A percentile compares a stretch with the other conserved stretches of the same genome.
Evolutionary conservation across 257 asterid genomes (phyloP).

Genomic region (Penstemon newberryi): DNA sequence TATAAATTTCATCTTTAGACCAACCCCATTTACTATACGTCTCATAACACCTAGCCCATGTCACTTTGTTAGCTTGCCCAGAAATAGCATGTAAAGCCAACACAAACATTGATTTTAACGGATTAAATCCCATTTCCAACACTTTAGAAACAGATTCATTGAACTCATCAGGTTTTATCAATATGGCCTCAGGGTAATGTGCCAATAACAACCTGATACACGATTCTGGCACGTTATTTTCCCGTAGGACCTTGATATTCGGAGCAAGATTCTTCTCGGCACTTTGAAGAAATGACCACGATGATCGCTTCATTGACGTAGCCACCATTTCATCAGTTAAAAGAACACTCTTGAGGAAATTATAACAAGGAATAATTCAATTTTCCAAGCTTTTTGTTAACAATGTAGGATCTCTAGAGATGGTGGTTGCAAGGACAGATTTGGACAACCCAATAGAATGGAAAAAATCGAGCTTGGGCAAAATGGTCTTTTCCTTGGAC

Average conservation of each 20-base stretch:
- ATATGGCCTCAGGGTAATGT: not conserved
- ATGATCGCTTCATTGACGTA: not conserved
- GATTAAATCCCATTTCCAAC: slow-evolving; percentile 28
- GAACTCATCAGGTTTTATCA: not conserved
- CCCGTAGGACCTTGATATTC: slow-evolving; percentile 10
- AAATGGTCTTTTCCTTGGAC: slow-evolving; percentile 20
- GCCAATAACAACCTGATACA: slow-evolving; percentile 4
- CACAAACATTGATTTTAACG: slow-evolving; percentile 10
- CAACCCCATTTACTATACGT: slow-evolving; percentile 27
- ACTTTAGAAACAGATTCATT: not conserved
- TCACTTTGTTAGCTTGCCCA: not conserved
- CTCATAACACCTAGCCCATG: slow-evolving; percentile 16
- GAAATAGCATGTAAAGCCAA: slow-evolving; percentile 19
- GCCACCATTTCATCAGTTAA: slow-evolving; percentile 6
- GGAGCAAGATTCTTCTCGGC: slow-evolving; percentile 12
- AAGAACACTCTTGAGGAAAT: slow-evolving; percentile 14
- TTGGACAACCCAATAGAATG: slow-evolving; percentile 10
- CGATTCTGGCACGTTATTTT: slow-evolving; percentile 11
- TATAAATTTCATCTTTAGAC: slow-evolving; percentile 21
- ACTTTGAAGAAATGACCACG: not conserved
- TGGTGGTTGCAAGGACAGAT: not conserved
- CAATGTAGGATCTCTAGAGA: not conserved
- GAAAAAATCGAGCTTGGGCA: slow-evolving; percentile 32
- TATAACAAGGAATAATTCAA: not conserved
- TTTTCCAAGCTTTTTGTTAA: slow-evolving; percentile 22